phyloP scores from a whole-genome alignment of 139 green algal genomes.

The Desmodesmus armatus region DNA sequence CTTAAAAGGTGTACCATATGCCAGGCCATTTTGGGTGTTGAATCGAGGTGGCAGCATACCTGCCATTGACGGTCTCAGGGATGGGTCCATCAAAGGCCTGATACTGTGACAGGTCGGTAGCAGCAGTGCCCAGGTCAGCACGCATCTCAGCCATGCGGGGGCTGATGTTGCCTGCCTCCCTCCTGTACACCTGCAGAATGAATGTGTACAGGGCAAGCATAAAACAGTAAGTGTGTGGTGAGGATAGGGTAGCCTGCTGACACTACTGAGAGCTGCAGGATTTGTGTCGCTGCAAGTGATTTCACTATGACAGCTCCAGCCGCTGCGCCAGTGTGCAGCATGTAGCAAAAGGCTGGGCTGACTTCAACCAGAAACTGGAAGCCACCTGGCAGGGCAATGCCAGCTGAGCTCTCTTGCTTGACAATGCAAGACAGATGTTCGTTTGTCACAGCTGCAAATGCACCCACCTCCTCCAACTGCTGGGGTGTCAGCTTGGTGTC shows the following conservation, averaged over 20 bases:
- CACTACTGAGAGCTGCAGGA: background rate
- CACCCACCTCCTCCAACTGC: slow-evolving; percentile 2
- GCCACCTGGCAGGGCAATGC: no score
- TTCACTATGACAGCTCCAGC: background rate
- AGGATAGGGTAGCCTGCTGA: background rate
- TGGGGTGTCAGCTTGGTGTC: slow-evolving; percentile 7
- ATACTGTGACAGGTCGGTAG: slow-evolving; percentile 23
- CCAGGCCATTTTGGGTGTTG: no score
- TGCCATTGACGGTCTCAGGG: slow-evolving; percentile 32
- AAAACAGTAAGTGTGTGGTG: background rate
- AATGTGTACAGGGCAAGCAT: background rate
- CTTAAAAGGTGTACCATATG: no score
- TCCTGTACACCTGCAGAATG: slow-evolving; percentile 23
- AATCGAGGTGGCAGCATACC: no score
- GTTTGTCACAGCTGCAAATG: background rate
- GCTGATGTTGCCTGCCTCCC: slow-evolving; percentile 29
- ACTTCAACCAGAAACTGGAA: no score
- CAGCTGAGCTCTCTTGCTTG: background rate
- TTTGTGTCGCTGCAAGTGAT: background rate
- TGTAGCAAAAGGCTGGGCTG: background rate
- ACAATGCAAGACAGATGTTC: background rate
- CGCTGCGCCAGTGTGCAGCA: background rate
- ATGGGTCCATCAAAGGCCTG: slow-evolving; percentile 44
- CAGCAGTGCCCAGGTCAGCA: slow-evolving; percentile 34
- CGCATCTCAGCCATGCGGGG: slow-evolving; percentile 39